Evolutionary conservation across 2,329 filamentous ascomycete genomes (phyloP).

Genomic region (Penicillium sp.): DNA sequence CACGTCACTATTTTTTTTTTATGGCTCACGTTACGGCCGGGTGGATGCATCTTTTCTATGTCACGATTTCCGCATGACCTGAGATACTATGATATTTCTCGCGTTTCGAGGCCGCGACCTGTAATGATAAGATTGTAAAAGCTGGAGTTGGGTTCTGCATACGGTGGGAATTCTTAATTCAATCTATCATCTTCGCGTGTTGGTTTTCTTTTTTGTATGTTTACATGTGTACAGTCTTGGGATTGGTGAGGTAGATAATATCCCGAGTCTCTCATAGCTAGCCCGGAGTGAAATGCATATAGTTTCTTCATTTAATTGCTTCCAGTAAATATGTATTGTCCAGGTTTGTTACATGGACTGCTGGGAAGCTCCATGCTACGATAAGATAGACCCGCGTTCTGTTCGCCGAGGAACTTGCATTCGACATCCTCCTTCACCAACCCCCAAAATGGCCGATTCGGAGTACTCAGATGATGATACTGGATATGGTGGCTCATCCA

Average conservation of each 20-base stretch:
- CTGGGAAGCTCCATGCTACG: background rate
- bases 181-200: conserved; percentile 11
- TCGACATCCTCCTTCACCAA: background rate
- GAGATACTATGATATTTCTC: conserved; percentile 25
- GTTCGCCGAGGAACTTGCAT: conserved; percentile 2
- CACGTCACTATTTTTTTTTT: conserved; percentile 15
- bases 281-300: no score
- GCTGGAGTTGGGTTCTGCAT: conserved; percentile 25
- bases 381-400: background rate
- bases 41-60: conserved; percentile 26
- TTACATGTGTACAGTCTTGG: no score
- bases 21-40: conserved; percentile 23
- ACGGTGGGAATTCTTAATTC: conserved; percentile 20
- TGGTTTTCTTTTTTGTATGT: background rate
- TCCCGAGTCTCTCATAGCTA: background rate
- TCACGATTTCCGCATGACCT: conserved; percentile 25
- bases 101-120: conserved; percentile 24
- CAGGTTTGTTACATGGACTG: background rate
- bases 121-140: conserved; percentile 40
- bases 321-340: no score
- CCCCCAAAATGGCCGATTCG: conserved; percentile 18
- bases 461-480: conserved; percentile 22
- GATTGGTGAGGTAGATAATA: background rate
- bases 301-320: no score
- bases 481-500: conserved; percentile 15